phyloP scores from a whole-genome alignment of 1,284 basidiomycete genomes.

The Anthracocystis setariae region DNA sequence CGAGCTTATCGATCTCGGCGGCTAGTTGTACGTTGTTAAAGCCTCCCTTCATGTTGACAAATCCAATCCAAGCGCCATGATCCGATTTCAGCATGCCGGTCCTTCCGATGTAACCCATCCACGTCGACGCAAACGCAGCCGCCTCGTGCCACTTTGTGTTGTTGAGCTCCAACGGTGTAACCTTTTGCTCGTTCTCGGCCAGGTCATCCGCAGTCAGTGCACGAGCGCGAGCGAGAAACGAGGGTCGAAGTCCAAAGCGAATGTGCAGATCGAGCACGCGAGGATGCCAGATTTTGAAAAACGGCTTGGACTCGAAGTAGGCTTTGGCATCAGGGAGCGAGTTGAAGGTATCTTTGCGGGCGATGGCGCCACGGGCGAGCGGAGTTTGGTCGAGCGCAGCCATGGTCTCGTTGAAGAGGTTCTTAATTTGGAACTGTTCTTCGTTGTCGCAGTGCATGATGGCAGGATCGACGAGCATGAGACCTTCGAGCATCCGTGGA shows the following conservation, averaged over 20 bases:
- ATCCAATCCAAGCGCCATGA: slow-evolving; percentile 27
- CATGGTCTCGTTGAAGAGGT: slow-evolving; percentile 17
- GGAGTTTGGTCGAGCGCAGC: slow-evolving; percentile 43
- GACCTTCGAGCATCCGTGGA: slow-evolving; percentile 77
- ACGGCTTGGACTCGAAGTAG: slow-evolving; percentile 73
- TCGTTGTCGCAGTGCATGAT: slow-evolving; percentile 69
- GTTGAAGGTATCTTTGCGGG: slow-evolving; percentile 75
- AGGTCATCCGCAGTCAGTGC: slow-evolving; percentile 31
- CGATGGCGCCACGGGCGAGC: slow-evolving; percentile 71
- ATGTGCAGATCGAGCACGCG: slow-evolving; percentile 77
- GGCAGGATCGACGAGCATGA: slow-evolving; percentile 84
- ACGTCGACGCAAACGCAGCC: slow-evolving; percentile 47
- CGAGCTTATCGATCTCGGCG: slow-evolving; percentile 27
- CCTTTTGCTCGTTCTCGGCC: slow-evolving; percentile 32
- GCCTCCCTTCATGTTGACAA: slow-evolving; percentile 41
- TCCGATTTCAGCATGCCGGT: slow-evolving; percentile 16
- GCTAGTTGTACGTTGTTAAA: slow-evolving; percentile 27
- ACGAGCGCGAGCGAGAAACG: slow-evolving; percentile 9
- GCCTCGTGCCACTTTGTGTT: slow-evolving; percentile 62
- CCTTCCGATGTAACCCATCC: slow-evolving; percentile 34
- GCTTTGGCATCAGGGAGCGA: slow-evolving; percentile 57
- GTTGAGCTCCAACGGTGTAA: slow-evolving; percentile 42
- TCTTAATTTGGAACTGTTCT: slow-evolving; percentile 10
- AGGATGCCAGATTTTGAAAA: slow-evolving; percentile 80
- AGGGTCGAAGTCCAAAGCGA: slow-evolving; percentile 72